These are phyloP conservation scores for Xylaria sp. DNA, from an alignment of 495 filamentous ascomycete genomes.

Conservation along the genomic window DNA sequence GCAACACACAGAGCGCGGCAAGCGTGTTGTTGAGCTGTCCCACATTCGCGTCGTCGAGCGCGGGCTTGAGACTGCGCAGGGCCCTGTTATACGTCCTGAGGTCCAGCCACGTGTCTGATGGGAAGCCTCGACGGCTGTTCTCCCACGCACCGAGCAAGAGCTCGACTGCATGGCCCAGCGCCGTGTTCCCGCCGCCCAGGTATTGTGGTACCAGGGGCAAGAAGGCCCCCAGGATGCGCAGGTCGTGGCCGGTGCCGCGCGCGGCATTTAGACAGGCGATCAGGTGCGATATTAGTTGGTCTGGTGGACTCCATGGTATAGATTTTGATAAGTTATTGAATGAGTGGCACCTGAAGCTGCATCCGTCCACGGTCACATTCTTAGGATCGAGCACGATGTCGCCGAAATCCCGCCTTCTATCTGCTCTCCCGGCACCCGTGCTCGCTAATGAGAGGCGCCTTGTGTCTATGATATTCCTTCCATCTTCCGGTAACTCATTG, in stretches of 20 bases:
- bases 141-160: conserved; percentile 35
- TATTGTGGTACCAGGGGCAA: conserved; percentile 37
- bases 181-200: conserved; percentile 29
- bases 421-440: not conserved
- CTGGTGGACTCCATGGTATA: conserved; percentile 28
- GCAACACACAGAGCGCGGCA: conserved; percentile 37
- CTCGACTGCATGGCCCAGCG: conserved; percentile 34
- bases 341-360: not conserved
- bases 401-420: not conserved
- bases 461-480: conserved; percentile 11
- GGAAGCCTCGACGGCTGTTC: conserved; percentile 35
- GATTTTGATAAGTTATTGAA: conserved; percentile 24
- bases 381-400: not conserved
- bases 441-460: not conserved
- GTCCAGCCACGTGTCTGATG: conserved; percentile 37
- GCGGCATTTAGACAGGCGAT: conserved; percentile 32
- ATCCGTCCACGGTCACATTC: not conserved
- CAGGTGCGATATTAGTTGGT: conserved; percentile 32
- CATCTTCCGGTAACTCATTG: conserved; percentile 31
- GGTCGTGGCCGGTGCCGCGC: conserved; percentile 36
- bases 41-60: conserved; percentile 31
- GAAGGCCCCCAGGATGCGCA: conserved; percentile 37
- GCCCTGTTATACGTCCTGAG: conserved; percentile 36
- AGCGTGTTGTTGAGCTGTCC: conserved; percentile 32
- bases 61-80: conserved; percentile 38